These are phyloP conservation scores for Leucogyrophana mollusca DNA, from an alignment of 768 basidiomycete genomes.

Conservation along the genomic window DNA sequence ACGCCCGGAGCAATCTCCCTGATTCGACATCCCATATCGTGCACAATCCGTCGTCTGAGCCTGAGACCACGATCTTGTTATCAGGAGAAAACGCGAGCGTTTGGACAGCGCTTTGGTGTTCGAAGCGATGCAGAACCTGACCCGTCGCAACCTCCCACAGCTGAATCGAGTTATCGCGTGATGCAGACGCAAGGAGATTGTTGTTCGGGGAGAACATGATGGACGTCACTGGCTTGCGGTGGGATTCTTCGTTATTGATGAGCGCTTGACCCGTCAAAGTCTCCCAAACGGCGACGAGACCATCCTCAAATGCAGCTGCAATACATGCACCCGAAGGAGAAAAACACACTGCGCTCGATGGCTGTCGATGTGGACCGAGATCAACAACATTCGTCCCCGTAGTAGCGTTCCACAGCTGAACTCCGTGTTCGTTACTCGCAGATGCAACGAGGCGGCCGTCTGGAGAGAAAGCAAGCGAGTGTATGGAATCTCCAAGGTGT, in stretches of 20 bases:
- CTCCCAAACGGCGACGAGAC: conserved; percentile 10
- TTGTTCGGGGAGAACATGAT: conserved; percentile 12
- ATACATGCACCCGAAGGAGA: conserved; percentile 14
- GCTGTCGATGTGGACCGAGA: conserved; percentile 2
- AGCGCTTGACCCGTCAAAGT: too few species aligned
- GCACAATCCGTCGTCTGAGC: conserved; percentile 13
- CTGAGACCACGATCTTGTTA: conserved; percentile 11
- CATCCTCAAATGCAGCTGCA: conserved; percentile 14
- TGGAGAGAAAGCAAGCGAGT: conserved; percentile 15
- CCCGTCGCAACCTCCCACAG: conserved; percentile 15
- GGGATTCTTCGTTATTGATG: conserved; percentile 4
- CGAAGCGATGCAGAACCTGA: conserved; percentile 6
- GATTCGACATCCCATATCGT: conserved; percentile 11
- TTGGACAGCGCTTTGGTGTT: conserved; percentile 13
- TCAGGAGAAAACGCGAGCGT: conserved; percentile 20
- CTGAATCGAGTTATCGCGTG: conserved; percentile 9
- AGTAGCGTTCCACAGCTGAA: conserved; percentile 17
- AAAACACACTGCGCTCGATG: conserved; percentile 16
- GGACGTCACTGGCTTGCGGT: conserved; percentile 4
- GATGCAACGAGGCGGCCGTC: conserved; percentile 17
- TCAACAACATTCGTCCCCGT: conserved; percentile 14
- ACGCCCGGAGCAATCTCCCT: conserved; percentile 7
- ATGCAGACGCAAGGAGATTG: conserved; percentile 13
- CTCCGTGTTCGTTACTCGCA: conserved; percentile 35
- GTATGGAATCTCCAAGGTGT: conserved; percentile 4